A percentile compares a stretch with the other conserved stretches of the same genome.
Conservation (phyloP, 257 asterid species). For the Solanum virginianum region DNA sequence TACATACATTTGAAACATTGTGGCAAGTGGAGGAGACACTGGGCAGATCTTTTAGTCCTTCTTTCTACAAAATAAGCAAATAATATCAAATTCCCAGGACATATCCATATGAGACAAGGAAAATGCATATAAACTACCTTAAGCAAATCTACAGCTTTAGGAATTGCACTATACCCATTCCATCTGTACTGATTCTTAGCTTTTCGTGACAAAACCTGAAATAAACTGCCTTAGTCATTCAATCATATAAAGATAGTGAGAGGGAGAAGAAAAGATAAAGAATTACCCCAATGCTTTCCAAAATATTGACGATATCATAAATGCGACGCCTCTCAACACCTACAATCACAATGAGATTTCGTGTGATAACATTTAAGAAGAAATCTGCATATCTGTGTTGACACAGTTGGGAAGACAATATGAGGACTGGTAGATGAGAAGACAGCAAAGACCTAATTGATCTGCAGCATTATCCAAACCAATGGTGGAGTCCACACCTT, state of each 20-base stretch:
- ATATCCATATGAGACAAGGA: background rate
- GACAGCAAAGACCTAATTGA: constrained; percentile 34
- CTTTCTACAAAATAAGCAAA: constrained; percentile 24
- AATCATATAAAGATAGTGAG: background rate
- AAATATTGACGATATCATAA: constrained; percentile 53
- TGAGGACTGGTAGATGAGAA: background rate
- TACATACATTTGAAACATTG: constrained; percentile 19
- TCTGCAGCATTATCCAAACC: constrained; percentile 47
- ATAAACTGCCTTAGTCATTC: background rate
- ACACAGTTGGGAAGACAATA: background rate
- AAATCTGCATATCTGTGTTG: background rate
- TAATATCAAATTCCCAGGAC: background rate
- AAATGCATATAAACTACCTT: constrained; percentile 18
- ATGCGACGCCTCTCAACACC: constrained; percentile 61
- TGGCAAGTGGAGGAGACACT: constrained; percentile 13
- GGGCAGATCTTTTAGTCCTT: constrained; percentile 36
- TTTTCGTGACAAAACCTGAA: constrained; percentile 31
- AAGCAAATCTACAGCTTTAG: constrained; percentile 28
- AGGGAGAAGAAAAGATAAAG: background rate
- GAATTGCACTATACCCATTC: constrained; percentile 37
- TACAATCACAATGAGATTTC: constrained; percentile 2
- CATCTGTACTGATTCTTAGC: constrained; percentile 42
- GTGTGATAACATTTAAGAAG: background rate
- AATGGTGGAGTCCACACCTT: constrained; percentile 38
- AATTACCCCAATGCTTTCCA: constrained; percentile 55